Evolutionary conservation across 371 early-diverging fungal species (phyloP), one percentile per base, ranked within the genome.

Genomic region (Conidiobolus incongruus): DNA sequence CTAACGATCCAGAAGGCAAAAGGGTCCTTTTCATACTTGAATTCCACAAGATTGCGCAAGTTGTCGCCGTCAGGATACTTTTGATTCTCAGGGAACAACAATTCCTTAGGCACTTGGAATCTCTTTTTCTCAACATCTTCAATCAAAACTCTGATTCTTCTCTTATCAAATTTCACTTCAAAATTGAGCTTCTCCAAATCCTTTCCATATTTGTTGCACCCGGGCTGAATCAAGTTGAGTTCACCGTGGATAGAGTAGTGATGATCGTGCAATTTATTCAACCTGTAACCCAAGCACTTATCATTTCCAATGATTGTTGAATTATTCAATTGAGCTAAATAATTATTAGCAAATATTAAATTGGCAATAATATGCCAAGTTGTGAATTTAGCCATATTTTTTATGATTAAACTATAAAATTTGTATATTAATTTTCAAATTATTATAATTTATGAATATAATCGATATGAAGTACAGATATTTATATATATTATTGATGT

Each of bases 91-190:
- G 13, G 64, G 44, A 2, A 59, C 59, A 2, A 72, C 38, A 67
- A 60, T 1, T 56, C 52, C 1, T 55, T 47, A 17, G 78, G 78
- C 21, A 77, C 68, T 38, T 64, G 56, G 40, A 51, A 64, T 23
- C 70, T 72, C 24, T 58, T 54, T 1, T 52, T 44, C 12, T 47
- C 59, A 7, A 46, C 42, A 46, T 77, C 74, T 4, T 53, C 32
- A 29, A 77, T 66, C 51, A 60, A 61, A 24, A 77, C 64, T 7
- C 62, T 56, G 19, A 71, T 48, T 19, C 68, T 51, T 5, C 60
- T 58, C 33, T 53, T 62, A 47, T 66, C 66, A 45, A 59, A 69
- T 24, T 62, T 63, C 2, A 69, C 64, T 15, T 52, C 44, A 6
- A 65, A 62, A 0, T 48, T 38, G 15, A 72, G 52, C 2, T 59